Base-by-base conservation (phyloP, 2,329 filamentous ascomycete genomes). In the Diplodia seriata region DNA sequence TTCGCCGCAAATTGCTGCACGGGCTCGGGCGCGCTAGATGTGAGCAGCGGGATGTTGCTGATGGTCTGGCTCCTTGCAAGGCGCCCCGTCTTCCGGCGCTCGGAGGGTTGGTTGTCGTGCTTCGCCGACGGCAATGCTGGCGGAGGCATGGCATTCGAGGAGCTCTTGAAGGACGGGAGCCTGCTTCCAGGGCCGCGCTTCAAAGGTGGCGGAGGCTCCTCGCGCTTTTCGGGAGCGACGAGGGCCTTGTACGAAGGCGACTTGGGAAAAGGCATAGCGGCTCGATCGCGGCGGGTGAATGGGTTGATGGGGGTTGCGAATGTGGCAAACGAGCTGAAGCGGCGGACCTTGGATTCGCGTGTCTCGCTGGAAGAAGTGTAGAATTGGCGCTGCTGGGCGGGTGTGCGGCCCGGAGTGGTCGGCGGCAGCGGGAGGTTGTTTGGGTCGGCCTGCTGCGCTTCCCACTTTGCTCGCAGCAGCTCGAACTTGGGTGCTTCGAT, bases 291-390 rank as follows among this genome's bases (percentile, higher is more conserved):
- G 36, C 56, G 66, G 18, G 20, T n/a, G 36, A 67, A 67, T 2
- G 66, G 66, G 36, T 67, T 67, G 55, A 62, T 56, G 18, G 66
- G 66, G 33, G 33, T 62, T 26, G 66, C 36, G 49, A 59, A 53
- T 18, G 66, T 47, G 33, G 66, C 49, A 38, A 67, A 62, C 3
- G 66, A 61, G 38, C 56, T 67, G 55, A 67, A 61, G 43, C 56
- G 66, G 26, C 56, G 66, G 47, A 62, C 29, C 15, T 67, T 67
- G 47, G 43, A 53, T 20, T 53, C 47, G 54, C 64, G 64, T 20
- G 54, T n/a, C 29, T 63, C 59, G 31, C 15, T 51, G 18, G 59
- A 63, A 18, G 59, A 51, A 14, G 43, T 18, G 29, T 63, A 63
- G 47, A 63, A 51, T 11, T 8, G 23, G n/a, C 43, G 59, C 12